Evolutionary conservation across 108 stramenopile species (phyloP).

Genomic region (Nitzschia inconspicua): DNA sequence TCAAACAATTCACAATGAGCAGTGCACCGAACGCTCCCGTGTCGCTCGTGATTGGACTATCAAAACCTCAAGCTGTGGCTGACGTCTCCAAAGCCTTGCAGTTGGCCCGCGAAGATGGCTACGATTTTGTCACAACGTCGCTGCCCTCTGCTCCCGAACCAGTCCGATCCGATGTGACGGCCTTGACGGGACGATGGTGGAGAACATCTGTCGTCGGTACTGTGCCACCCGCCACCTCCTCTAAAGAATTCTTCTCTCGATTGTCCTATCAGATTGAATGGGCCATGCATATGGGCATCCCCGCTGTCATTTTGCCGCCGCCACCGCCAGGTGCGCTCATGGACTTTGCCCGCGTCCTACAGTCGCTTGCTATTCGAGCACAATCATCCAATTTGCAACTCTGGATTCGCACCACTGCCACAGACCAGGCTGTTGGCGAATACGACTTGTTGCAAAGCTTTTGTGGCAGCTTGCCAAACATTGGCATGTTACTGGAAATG

Average conservation of each 20-base stretch:
- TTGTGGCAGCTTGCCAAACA: constrained; percentile 61
- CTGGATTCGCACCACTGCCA: constrained; percentile 67
- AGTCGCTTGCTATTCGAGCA: constrained; percentile 37
- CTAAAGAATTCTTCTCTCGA: neutral
- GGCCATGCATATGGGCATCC: constrained; percentile 90
- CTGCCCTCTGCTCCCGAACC: constrained; percentile 32
- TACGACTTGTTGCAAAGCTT: constrained; percentile 60
- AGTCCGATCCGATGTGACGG: constrained; percentile 32
- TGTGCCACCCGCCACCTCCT: neutral
- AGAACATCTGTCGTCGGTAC: constrained; percentile 41
- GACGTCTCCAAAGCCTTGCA: constrained; percentile 48
- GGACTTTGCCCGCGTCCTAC: constrained; percentile 60
- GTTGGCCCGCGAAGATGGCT: constrained; percentile 59
- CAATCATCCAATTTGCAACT: constrained; percentile 62
- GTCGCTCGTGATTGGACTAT: constrained; percentile 21
- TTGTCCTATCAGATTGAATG: constrained; percentile 59
- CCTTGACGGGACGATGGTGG: constrained; percentile 37
- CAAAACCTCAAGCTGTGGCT: constrained; percentile 20
- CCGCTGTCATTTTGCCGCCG: constrained; percentile 84
- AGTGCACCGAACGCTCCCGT: neutral
- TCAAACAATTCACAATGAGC: neutral
- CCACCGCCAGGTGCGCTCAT: constrained; percentile 26
- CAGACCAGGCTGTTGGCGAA: constrained; percentile 31
- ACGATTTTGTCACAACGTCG: constrained; percentile 55
- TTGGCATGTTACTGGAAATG: constrained; percentile 47